These are phyloP conservation scores for Tagetes erecta DNA, from an alignment of 129 eudicot species.

Conservation along the genomic window DNA sequence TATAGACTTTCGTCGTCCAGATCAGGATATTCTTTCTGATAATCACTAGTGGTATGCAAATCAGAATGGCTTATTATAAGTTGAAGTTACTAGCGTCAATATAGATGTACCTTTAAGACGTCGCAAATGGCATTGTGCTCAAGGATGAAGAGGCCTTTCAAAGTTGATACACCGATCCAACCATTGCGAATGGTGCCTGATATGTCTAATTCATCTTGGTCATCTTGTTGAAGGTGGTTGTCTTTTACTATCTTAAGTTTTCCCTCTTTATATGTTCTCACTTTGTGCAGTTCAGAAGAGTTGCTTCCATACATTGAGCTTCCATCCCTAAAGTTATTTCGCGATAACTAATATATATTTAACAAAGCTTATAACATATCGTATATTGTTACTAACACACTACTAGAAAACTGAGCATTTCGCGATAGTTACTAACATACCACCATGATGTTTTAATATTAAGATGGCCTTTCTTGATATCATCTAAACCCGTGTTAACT, in stretches of 20 bases:
- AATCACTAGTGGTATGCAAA: not conserved
- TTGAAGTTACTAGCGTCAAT: not conserved
- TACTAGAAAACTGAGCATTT: too few relatives aligned
- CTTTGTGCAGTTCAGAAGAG: constrained; percentile 25
- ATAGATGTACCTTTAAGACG: constrained; percentile 42
- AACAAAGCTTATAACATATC: too few relatives aligned
- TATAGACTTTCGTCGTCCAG: constrained; percentile 50
- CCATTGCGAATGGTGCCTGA: constrained; percentile 52
- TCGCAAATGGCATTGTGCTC: constrained; percentile 69
- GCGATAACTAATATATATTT: too few relatives aligned
- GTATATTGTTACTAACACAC: too few relatives aligned
- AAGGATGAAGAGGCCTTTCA: constrained; percentile 55
- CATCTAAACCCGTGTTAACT: constrained; percentile 34
- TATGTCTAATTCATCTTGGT: constrained; percentile 27
- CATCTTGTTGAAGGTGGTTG: constrained; percentile 41
- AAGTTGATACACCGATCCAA: constrained; percentile 54
- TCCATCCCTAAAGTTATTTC: constrained; percentile 46
- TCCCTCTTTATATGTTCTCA: constrained; percentile 54
- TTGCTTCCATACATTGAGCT: constrained; percentile 50
- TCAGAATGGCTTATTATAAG: not conserved
- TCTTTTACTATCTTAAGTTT: constrained; percentile 47
- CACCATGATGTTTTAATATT: constrained; percentile 65
- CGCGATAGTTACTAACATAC: constrained; percentile 20
- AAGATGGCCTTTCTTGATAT: constrained; percentile 42
- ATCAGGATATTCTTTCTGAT: constrained; percentile 46